phyloP scores from a whole-genome alignment of 1,139 yeast genomes.

The Nakaseomyces delphensis region DNA sequence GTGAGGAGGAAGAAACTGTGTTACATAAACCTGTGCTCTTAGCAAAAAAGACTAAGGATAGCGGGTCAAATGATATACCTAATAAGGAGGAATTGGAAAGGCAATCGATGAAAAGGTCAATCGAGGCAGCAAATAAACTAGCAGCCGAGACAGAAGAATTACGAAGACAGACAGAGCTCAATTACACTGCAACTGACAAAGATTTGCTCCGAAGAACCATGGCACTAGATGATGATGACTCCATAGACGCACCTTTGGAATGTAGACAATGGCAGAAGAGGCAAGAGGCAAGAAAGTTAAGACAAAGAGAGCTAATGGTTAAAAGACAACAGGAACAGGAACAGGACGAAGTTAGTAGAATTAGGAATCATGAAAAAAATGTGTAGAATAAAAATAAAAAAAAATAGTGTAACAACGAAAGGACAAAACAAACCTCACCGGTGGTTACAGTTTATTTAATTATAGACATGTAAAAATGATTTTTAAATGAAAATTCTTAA shows the following conservation, averaged over 20 bases:
- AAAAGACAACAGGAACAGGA: constrained; percentile 24
- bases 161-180: constrained; percentile 10
- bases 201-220: constrained; percentile 18
- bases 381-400: too few relatives aligned
- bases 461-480: too few relatives aligned
- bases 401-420: too few relatives aligned
- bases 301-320: constrained; percentile 18
- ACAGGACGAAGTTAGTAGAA: constrained; percentile 20
- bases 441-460: too few relatives aligned
- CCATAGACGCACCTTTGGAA: constrained; percentile 19
- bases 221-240: constrained; percentile 24
- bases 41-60: too few relatives aligned
- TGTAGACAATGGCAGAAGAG: constrained; percentile 21
- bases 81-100: constrained; percentile 6
- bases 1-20: constrained; percentile 15
- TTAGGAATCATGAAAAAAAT: constrained; percentile 4
- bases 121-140: constrained; percentile 16
- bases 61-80: neutral
- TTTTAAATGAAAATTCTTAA: too few relatives aligned
- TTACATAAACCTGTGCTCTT: constrained; percentile 27
- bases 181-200: constrained; percentile 22
- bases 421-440: too few relatives aligned
- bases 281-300: constrained; percentile 16
- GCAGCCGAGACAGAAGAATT: constrained; percentile 11
- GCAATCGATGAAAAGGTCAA: constrained; percentile 13